Evolutionary conservation across 225 moss, liverwort and hornwort genomes (phyloP), one percentile per base, ranked within the genome.

Genomic region (Thuidium tamariscinum): DNA sequence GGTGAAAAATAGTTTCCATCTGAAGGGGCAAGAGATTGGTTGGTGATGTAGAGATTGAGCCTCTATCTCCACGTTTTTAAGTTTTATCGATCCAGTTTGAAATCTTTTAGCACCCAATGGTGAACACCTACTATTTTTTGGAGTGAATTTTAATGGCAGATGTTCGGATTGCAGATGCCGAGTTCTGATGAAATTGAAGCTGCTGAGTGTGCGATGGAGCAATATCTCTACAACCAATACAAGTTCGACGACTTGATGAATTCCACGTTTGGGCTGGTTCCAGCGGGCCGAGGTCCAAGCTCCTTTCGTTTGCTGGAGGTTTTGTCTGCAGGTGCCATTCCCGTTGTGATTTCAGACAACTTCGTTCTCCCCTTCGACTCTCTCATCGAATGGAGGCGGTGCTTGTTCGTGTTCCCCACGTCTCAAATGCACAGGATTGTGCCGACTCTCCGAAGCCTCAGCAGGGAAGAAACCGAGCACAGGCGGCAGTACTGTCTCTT

Each of bases 181-280:
- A 88, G n/a, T 36, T 23, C 27, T 55, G 78, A 80, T 29, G 83
- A 66, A 81, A 29, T 86, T 18, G 72, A 59, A 79, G 71, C 81
- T 7, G 82, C 68, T 1, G 82, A 88, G 16, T 93, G 93, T 34
- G 76, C 78, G 10, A 87, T 62, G 83, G 88, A 90, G 9, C 84
- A 90, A 41, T 26, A 26, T 6, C 68, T 82, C 11, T 93, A 88
- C 87, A 85, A 89, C 42, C 63, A 77, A 16, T 90, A 79, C 83
- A 87, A 88, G 66, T 90, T 86, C 44, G 86, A 75, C 56, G 93
- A 93, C 75, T 85, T 93, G 83, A 91, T 93, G 91, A 93, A 93
- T 83, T 83, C 93, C 12, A 93, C 91, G 10, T 93, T 93, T 22
- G 93, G 91, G 16, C 41, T 93, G 37, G 88, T 84, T 18, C 91